phyloP scores from a whole-genome alignment of 129 eudicot species.

The Silybum marianum region DNA sequence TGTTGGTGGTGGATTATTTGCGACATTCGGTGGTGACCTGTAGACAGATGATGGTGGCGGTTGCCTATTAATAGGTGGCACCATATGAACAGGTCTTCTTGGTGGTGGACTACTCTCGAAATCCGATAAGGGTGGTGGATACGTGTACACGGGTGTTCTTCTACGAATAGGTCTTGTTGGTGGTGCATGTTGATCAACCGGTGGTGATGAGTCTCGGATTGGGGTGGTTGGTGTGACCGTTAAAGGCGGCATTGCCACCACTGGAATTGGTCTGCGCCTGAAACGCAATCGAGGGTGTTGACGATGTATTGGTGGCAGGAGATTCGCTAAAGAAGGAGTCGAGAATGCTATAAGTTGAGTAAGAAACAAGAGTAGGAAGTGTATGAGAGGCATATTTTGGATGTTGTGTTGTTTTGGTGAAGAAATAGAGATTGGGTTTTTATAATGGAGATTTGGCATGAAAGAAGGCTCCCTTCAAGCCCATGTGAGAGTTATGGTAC shows the following conservation, averaged over 20 bases:
- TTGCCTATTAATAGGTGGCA: neutral
- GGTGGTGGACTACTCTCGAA: neutral
- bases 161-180: neutral
- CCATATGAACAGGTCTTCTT: neutral
- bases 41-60: constrained; percentile 11
- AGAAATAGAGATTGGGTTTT: constrained; percentile 20
- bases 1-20: constrained; percentile 4
- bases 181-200: neutral
- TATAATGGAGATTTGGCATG: constrained; percentile 26
- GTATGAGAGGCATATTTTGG: constrained; percentile 31
- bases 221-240: constrained; percentile 1
- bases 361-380: constrained; percentile 25
- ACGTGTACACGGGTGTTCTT: neutral
- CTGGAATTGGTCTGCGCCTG: constrained; percentile 11
- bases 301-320: constrained; percentile 13
- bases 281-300: neutral
- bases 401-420: constrained; percentile 18
- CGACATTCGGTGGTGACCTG: constrained; percentile 10
- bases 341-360: constrained; percentile 27
- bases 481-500: constrained; percentile 35
- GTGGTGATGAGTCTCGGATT: constrained; percentile 1
- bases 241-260: constrained; percentile 16
- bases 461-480: constrained; percentile 30
- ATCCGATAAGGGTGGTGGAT: constrained; percentile 14
- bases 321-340: constrained; percentile 29